A percentile compares a stretch with the other conserved stretches of the same genome.
Conservation (phyloP, 805 yeast genomes). For the Candida montana region DNA sequence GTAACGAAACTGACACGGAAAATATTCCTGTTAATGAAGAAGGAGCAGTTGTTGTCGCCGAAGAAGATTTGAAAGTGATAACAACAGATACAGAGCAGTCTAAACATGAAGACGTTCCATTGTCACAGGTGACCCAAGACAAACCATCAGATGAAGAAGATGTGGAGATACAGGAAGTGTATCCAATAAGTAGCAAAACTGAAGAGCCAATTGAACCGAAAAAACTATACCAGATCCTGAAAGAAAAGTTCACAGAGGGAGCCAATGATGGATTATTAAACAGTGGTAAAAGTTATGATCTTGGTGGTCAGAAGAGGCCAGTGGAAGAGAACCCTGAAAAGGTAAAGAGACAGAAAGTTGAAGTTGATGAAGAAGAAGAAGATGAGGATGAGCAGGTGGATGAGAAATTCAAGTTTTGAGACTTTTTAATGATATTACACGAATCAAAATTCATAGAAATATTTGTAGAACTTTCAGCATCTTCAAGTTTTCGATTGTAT, state of each 20-base stretch:
- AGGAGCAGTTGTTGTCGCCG: slow-evolving; percentile 8
- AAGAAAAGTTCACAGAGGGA: slow-evolving; percentile 12
- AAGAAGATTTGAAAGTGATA: slow-evolving; percentile 8
- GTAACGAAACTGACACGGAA: slow-evolving; percentile 13
- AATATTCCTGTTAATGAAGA: no score
- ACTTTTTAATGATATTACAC: not conserved
- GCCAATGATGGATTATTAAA: slow-evolving; percentile 11
- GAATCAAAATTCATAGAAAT: no score
- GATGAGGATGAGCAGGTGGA: slow-evolving; percentile 18
- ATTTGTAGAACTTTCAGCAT: no score
- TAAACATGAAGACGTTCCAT: not conserved
- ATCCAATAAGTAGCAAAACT: slow-evolving; percentile 11
- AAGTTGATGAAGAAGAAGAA: slow-evolving; percentile 1
- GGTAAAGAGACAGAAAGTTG: slow-evolving; percentile 1
- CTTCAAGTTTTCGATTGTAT: no score
- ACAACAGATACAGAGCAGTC: not conserved
- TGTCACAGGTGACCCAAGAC: not conserved
- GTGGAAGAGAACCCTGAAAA: not conserved
- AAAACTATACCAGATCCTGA: slow-evolving; percentile 21
- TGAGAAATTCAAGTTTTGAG: slow-evolving; percentile 25
- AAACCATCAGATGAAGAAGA: slow-evolving; percentile 24
- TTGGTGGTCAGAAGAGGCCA: slow-evolving; percentile 14
- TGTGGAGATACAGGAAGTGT: slow-evolving; percentile 14
- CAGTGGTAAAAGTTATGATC: slow-evolving; percentile 23
- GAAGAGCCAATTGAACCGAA: slow-evolving; percentile 17